These are phyloP conservation scores for Graphilbum fragrans DNA, from an alignment of 2,329 filamentous ascomycete genomes.

Conservation along the genomic window DNA sequence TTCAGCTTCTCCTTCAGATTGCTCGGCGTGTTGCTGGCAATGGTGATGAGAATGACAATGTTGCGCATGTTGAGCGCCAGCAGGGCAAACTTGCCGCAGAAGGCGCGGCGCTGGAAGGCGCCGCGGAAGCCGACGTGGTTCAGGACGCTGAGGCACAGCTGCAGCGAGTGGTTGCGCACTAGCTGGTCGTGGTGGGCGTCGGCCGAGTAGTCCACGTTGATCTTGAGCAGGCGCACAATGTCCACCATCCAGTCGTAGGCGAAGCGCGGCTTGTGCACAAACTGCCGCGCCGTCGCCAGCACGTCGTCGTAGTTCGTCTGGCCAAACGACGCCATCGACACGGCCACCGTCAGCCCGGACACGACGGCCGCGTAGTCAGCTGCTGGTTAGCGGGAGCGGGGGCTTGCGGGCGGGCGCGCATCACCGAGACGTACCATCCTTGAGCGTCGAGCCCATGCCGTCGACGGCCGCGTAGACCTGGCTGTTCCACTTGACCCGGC, in stretches of 20 bases:
- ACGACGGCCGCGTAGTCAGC: constrained; percentile 45
- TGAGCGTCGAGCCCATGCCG: constrained; percentile 34
- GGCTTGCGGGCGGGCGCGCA: too few species aligned
- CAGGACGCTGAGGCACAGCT: constrained; percentile 67
- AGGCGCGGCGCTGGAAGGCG: constrained; percentile 45
- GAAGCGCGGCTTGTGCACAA: constrained; percentile 33
- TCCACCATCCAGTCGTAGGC: constrained; percentile 52
- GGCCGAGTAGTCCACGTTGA: constrained; percentile 71
- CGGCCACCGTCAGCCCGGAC: constrained; percentile 45
- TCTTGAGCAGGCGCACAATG: constrained; percentile 55
- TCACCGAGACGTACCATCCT: constrained; percentile 36
- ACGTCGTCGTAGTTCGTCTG: constrained; percentile 56
- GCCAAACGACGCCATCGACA: constrained; percentile 31
- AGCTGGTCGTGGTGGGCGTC: constrained; percentile 61
- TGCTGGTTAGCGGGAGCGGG: constrained; percentile 16
- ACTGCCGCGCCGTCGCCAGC: constrained; percentile 51
- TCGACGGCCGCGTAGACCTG: constrained; percentile 33
- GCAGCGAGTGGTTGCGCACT: constrained; percentile 59
- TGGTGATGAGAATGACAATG: constrained; percentile 51
- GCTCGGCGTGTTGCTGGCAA: constrained; percentile 46
- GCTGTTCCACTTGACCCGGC: constrained; percentile 45
- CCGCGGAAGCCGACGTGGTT: constrained; percentile 65
- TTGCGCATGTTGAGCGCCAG: constrained; percentile 64
- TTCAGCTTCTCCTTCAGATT: constrained; percentile 41
- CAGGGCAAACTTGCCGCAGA: constrained; percentile 65